Evolutionary conservation across 768 basidiomycete species (phyloP).

Genomic region (Coprinopsis strossmayeri): DNA sequence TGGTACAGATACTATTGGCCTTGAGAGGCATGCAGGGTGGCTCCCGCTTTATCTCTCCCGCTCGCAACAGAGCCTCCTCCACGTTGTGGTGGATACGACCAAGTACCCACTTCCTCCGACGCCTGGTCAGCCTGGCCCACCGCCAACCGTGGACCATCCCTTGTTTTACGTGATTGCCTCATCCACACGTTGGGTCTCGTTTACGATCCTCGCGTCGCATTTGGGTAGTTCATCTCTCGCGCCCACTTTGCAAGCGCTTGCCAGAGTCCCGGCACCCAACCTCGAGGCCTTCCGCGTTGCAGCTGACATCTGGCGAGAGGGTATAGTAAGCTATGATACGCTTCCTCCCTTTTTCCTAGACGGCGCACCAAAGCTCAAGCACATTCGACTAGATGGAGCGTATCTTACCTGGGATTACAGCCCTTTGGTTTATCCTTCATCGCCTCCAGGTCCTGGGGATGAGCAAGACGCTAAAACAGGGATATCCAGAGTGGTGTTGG

Average conservation of each 20-base stretch:
- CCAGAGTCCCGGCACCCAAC: slow-evolving; percentile 12
- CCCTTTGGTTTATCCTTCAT: not conserved
- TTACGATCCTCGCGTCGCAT: slow-evolving; percentile 22
- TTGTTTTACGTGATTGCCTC: not conserved
- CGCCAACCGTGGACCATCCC: slow-evolving; percentile 3
- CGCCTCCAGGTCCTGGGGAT: not conserved
- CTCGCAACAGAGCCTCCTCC: slow-evolving; percentile 15
- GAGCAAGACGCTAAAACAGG: not conserved
- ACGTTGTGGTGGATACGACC: slow-evolving; percentile 23
- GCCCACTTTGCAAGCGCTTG: slow-evolving; percentile 16
- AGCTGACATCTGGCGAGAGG: slow-evolving; percentile 24
- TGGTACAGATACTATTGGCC: slow-evolving; percentile 7
- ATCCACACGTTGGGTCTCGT: slow-evolving; percentile 17
- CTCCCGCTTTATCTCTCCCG: slow-evolving; percentile 17
- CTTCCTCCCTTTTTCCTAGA: slow-evolving; percentile 19
- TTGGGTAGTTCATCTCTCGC: slow-evolving; percentile 18
- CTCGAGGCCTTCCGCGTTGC: slow-evolving; percentile 16
- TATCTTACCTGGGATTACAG: slow-evolving; percentile 17
- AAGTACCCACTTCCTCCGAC: slow-evolving; percentile 11
- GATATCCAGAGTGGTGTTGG: too few species aligned
- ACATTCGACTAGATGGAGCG: slow-evolving; percentile 17
- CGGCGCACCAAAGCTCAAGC: slow-evolving; percentile 16
- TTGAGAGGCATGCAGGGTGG: slow-evolving; percentile 14
- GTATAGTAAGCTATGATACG: slow-evolving; percentile 18
- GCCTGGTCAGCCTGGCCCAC: slow-evolving; percentile 9